A percentile compares a stretch with the other conserved stretches of the same genome.
Evolutionary conservation across 2,329 filamentous ascomycete species (phyloP).

Genomic region (Fusarium sp.): DNA sequence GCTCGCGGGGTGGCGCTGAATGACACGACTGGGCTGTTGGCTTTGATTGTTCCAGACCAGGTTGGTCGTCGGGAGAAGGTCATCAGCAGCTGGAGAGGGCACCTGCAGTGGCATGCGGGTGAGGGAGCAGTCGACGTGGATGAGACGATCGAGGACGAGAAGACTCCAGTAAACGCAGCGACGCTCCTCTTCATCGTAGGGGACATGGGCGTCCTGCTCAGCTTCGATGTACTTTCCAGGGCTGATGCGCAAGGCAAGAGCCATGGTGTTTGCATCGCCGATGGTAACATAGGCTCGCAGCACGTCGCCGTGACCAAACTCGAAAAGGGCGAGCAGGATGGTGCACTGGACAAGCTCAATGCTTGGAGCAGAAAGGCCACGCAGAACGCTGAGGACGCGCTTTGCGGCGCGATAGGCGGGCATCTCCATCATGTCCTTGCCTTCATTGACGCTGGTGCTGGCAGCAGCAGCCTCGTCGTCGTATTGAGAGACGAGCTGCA

Average conservation of each 20-base stretch:
- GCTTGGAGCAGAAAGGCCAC: conserved; percentile 51
- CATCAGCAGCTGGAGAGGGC: conserved; percentile 52
- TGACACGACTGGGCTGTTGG: conserved; percentile 35
- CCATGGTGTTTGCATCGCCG: conserved; percentile 55
- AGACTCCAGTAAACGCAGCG: conserved; percentile 59
- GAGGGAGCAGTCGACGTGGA: conserved; percentile 49
- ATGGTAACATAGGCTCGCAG: conserved; percentile 57
- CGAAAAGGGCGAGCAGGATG: conserved; percentile 57
- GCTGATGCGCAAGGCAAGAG: conserved; percentile 51
- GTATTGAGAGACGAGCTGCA: conserved; percentile 56
- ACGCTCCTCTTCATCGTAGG: conserved; percentile 54
- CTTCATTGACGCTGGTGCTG: conserved; percentile 43
- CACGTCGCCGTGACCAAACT: conserved; percentile 59
- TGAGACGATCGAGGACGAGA: conserved; percentile 57
- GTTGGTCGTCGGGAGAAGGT: conserved; percentile 51
- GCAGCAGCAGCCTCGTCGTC: conserved; percentile 52
- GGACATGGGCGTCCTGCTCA: conserved; percentile 45
- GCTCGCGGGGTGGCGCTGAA: conserved; percentile 46
- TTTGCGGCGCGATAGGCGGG: conserved; percentile 55
- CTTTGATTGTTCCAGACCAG: conserved; percentile 48
- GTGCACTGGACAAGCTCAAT: conserved; percentile 57
- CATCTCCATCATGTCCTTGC: conserved; percentile 55
- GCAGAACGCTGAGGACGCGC: conserved; percentile 52
- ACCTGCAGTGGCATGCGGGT: conserved; percentile 51
- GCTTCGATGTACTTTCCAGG: conserved; percentile 53